Conservation (phyloP, 2,329 filamentous ascomycete species). For the Microcyclosporella mali region DNA sequence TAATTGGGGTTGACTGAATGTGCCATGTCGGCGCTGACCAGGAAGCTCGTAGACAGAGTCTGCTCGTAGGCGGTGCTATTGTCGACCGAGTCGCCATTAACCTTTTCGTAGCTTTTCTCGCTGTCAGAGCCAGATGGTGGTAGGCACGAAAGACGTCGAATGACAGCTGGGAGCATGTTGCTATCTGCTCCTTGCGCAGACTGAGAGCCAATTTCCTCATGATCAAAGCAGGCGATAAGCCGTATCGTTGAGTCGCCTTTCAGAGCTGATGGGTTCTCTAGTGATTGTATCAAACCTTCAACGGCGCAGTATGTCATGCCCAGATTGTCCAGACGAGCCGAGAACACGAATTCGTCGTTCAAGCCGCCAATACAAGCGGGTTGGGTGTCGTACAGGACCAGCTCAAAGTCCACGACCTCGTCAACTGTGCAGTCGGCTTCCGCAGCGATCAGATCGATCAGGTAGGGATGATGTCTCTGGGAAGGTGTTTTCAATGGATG, state of each 20-base stretch:
- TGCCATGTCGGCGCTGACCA: slow-evolving; percentile 95
- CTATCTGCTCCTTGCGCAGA: slow-evolving; percentile 92
- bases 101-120: slow-evolving; percentile 60
- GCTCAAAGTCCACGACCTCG: slow-evolving; percentile 85
- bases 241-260: slow-evolving; percentile 76
- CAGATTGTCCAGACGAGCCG: slow-evolving; percentile 89
- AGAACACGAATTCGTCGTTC: slow-evolving; percentile 92
- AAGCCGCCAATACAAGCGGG: slow-evolving; percentile 82
- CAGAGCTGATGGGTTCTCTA: slow-evolving; percentile 58
- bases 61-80: slow-evolving; percentile 84
- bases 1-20: slow-evolving; percentile 97
- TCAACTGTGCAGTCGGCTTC: slow-evolving; percentile 65
- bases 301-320: slow-evolving; percentile 94
- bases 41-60: slow-evolving; percentile 82
- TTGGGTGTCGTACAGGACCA: slow-evolving; percentile 95
- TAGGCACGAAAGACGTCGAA: slow-evolving; percentile 78
- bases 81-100: slow-evolving; percentile 50
- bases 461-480: slow-evolving; percentile 80
- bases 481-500: slow-evolving; percentile 69
- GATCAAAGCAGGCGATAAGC: slow-evolving; percentile 90
- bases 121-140: slow-evolving; percentile 53
- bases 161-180: slow-evolving; percentile 79
- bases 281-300: slow-evolving; percentile 74
- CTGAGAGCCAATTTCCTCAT: slow-evolving; percentile 91
- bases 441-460: slow-evolving; percentile 77